phyloP scores from a whole-genome alignment of 805 yeast species.

The Saitoella complicata region DNA sequence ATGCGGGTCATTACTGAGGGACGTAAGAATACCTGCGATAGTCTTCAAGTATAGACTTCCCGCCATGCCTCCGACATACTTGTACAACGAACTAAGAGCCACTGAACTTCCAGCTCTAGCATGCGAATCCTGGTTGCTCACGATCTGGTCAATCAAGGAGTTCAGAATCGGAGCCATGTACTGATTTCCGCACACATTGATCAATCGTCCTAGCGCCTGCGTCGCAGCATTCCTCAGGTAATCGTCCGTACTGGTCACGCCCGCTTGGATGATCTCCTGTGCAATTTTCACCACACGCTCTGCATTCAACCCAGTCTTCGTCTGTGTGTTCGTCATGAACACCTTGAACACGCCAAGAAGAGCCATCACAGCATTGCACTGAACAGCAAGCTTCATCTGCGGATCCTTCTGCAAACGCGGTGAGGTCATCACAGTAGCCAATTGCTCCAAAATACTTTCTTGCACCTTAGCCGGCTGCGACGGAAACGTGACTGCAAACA shows the following conservation, averaged over 20 bases:
- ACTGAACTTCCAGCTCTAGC: conserved; percentile 43
- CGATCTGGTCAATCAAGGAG: conserved; percentile 46
- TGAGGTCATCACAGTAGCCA: conserved; percentile 38
- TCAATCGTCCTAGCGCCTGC: conserved; percentile 38
- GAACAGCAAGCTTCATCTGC: conserved; percentile 31
- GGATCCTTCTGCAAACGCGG: conserved; percentile 21
- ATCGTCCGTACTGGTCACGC: conserved; percentile 21
- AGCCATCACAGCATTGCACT: conserved; percentile 48
- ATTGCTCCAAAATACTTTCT: conserved; percentile 68
- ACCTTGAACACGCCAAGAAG: conserved; percentile 33
- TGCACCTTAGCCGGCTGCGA: conserved; percentile 63
- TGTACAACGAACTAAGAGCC: conserved; percentile 32
- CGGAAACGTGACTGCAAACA: conserved; percentile 58
- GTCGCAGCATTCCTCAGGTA: conserved; percentile 33
- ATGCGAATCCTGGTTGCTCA: conserved; percentile 46
- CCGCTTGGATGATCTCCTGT: conserved; percentile 3
- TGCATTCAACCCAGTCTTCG: too few relatives aligned
- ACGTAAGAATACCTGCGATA: conserved; percentile 39
- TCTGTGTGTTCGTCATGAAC: not conserved
- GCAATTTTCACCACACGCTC: too few relatives aligned
- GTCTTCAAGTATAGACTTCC: conserved; percentile 27
- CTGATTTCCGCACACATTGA: conserved; percentile 20
- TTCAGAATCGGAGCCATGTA: conserved; percentile 19
- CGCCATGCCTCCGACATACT: conserved; percentile 23
- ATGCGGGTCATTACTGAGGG: conserved; percentile 62